Percentiles rank a stretch among this genome's conserved stretches.
Conservation (phyloP, 2,329 filamentous ascomycete genomes). For the Fusarium coffeatum region DNA sequence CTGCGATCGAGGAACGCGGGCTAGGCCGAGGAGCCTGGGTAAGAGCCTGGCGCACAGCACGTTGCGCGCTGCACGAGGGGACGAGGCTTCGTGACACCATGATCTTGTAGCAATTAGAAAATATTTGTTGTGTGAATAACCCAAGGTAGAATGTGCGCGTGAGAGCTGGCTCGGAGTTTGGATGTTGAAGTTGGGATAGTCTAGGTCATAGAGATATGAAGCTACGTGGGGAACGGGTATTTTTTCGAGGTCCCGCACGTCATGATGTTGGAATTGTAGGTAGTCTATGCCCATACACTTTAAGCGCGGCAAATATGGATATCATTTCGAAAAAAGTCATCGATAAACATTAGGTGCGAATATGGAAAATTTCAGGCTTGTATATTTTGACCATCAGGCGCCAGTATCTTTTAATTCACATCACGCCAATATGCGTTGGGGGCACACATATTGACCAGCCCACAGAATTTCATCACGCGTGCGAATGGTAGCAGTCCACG, state of each 20-base stretch:
- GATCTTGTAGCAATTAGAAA: neutral
- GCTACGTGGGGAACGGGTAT: conserved; percentile 41
- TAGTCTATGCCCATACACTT: neutral
- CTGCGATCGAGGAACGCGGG: conserved; percentile 27
- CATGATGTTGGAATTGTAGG: conserved; percentile 32
- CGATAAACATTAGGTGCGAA: neutral
- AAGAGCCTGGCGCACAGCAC: conserved; percentile 36
- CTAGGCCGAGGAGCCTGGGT: conserved; percentile 25
- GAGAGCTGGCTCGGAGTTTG: neutral
- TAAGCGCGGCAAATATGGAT: neutral
- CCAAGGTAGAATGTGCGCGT: conserved; percentile 1
- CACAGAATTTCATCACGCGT: conserved; percentile 36
- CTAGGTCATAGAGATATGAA: neutral
- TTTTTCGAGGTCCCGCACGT: conserved; percentile 46
- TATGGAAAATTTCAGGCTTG: conserved; percentile 5
- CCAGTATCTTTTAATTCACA: conserved; percentile 34
- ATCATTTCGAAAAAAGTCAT: neutral
- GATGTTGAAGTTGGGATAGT: conserved; percentile 12
- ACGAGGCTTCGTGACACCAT: conserved; percentile 43
- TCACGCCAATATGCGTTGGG: conserved; percentile 2
- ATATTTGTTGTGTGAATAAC: neutral
- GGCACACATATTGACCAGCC: neutral
- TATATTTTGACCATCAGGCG: conserved; percentile 25
- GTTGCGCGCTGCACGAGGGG: conserved; percentile 35
- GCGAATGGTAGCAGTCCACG: conserved; percentile 40